phyloP scores from a whole-genome alignment of 495 filamentous ascomycete species.

The Lepraria neglecta region DNA sequence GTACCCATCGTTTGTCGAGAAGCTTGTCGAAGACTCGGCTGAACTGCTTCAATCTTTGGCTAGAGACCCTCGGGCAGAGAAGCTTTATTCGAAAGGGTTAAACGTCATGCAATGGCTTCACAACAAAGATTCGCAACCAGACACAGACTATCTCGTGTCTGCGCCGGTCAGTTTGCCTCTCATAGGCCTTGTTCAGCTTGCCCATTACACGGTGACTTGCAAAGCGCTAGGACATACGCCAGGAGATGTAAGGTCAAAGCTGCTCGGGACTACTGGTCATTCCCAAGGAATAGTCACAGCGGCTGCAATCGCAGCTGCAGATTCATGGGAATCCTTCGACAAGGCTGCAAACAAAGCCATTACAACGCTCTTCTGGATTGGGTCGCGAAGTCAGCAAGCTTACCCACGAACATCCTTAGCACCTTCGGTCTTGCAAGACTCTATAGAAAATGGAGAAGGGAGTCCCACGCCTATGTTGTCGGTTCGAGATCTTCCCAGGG shows the following conservation, averaged over 20 bases:
- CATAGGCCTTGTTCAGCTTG: conserved; percentile 90
- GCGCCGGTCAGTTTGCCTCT: conserved; percentile 95
- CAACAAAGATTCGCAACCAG: conserved; percentile 78
- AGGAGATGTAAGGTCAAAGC: conserved; percentile 71
- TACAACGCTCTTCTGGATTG: conserved; percentile 98
- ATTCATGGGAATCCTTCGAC: conserved; percentile 84
- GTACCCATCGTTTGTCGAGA: conserved; percentile 83
- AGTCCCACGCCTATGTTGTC: conserved; percentile 95
- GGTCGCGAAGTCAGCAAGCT: conserved; percentile 93
- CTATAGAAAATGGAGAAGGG: conserved; percentile 88
- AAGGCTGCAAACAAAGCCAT: conserved; percentile 69
- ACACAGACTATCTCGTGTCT: conserved; percentile 91
- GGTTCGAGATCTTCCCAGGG: conserved; percentile 80
- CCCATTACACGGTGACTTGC: conserved; percentile 90
- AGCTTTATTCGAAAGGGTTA: conserved; percentile 91
- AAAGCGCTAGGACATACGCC: conserved; percentile 80
- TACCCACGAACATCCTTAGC: conserved; percentile 91
- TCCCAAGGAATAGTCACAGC: conserved; percentile 94
- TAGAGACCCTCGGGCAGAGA: conserved; percentile 76
- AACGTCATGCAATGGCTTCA: conserved; percentile 91
- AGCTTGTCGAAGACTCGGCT: conserved; percentile 70
- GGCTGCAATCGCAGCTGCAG: conserved; percentile 80
- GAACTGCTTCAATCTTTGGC: conserved; percentile 79
- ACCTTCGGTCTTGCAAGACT: conserved; percentile 89
- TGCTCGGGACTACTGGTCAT: conserved; percentile 88